Conservation (phyloP, 495 filamentous ascomycete species). For the Endocarpon pusillum region DNA sequence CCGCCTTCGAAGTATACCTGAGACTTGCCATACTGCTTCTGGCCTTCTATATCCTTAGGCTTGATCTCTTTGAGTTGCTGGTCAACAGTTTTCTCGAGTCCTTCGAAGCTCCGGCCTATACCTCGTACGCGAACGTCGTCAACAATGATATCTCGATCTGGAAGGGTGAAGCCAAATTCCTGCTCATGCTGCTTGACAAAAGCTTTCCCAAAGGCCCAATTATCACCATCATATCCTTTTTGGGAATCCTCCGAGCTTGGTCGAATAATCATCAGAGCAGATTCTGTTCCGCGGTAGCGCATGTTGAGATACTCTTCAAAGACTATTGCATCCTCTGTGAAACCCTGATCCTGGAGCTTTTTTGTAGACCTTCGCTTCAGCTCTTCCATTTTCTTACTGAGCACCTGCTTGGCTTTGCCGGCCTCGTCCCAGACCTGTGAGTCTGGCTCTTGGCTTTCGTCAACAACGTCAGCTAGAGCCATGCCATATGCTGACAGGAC, state of each 20-base stretch:
- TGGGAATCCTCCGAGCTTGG: conserved; percentile 39
- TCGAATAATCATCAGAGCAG: conserved; percentile 68
- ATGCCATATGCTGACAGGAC: conserved; percentile 94
- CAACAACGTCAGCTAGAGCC: conserved; percentile 88
- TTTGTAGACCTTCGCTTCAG: conserved; percentile 50
- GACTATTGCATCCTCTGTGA: conserved; percentile 45
- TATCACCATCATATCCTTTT: conserved; percentile 40
- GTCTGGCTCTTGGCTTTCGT: conserved; percentile 81
- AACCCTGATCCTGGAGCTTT: conserved; percentile 56
- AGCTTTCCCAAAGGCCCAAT: conserved; percentile 65
- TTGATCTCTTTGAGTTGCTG: conserved; percentile 53
- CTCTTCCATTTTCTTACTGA: conserved; percentile 21
- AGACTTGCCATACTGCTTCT: conserved; percentile 16
- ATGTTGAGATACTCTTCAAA: conserved; percentile 86
- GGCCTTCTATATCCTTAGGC: conserved; percentile 16
- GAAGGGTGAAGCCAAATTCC: conserved; percentile 87
- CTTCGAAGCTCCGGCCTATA: conserved; percentile 72
- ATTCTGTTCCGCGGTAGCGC: conserved; percentile 76
- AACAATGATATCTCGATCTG: conserved; percentile 77
- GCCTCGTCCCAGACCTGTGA: conserved; percentile 24
- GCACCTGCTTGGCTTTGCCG: conserved; percentile 14
- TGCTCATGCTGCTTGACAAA: conserved; percentile 80
- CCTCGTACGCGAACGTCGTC: conserved; percentile 84
- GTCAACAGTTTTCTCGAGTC: conserved; percentile 62
- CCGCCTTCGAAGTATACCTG: conserved; percentile 37